These are phyloP conservation scores for Avena sativa DNA, from an alignment of 176 grass and related monocot species.

Conservation along the genomic window DNA sequence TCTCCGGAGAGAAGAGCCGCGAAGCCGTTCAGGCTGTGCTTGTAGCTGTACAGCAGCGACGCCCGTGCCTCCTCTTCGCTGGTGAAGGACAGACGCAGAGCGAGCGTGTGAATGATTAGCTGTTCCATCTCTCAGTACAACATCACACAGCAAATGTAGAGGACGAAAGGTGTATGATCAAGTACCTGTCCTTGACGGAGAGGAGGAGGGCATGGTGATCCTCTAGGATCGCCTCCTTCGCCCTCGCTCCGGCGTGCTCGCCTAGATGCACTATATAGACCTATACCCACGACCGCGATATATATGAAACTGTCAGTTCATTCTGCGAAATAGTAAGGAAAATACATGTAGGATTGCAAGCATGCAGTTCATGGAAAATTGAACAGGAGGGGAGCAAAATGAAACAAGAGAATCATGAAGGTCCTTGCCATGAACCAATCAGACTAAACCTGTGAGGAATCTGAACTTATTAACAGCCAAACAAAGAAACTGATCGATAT, in stretches of 20 bases:
- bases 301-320: not conserved
- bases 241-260: conserved; percentile 54
- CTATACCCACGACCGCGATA: conserved; percentile 16
- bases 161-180: not conserved
- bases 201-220: conserved; percentile 70
- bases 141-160: not conserved
- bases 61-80: conserved; percentile 67
- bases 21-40: conserved; percentile 91
- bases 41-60: conserved; percentile 93
- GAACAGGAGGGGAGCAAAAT: not conserved
- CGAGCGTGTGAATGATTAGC: not conserved
- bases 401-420: not conserved
- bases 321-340: not conserved
- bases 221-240: conserved; percentile 52
- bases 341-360: not conserved
- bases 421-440: not conserved
- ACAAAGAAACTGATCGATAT: not conserved
- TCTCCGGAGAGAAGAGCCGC: conserved; percentile 73
- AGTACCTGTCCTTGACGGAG: conserved; percentile 78
- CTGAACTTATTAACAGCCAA: not conserved
- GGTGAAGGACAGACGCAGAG: not conserved
- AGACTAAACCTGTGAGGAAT: conserved; percentile 8
- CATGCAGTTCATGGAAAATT: not conserved
- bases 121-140: not conserved
- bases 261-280: conserved; percentile 86